These are phyloP conservation scores for Phialophora chinensis DNA, from an alignment of 2,329 filamentous ascomycete genomes.

Conservation along the genomic window DNA sequence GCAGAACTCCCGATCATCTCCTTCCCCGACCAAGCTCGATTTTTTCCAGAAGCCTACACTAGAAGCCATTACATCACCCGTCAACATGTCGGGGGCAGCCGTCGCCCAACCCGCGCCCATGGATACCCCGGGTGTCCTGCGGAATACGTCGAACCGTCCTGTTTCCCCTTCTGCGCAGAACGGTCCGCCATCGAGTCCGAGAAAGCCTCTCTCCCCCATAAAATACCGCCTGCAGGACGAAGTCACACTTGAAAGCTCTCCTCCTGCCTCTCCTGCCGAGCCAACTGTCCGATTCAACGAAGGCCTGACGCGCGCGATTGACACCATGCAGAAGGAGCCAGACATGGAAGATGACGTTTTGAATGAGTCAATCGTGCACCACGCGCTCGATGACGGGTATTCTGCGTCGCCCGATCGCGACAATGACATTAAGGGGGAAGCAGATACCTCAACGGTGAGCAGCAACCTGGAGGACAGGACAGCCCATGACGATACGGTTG, in stretches of 20 bases:
- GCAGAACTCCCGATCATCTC: constrained; percentile 48
- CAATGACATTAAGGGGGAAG: constrained; percentile 22
- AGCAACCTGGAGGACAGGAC: constrained; percentile 41
- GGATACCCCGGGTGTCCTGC: constrained; percentile 40
- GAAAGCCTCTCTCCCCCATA: constrained; percentile 39
- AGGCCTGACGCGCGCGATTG: constrained; percentile 38
- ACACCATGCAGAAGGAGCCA: constrained; percentile 48
- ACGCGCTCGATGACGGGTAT: constrained; percentile 24
- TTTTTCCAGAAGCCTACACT: constrained; percentile 32
- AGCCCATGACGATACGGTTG: constrained; percentile 47
- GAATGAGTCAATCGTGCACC: constrained; percentile 36
- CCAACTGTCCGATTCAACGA: constrained; percentile 42
- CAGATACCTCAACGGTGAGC: constrained; percentile 38
- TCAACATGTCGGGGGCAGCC: constrained; percentile 23
- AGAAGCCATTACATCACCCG: constrained; percentile 29
- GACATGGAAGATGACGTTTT: constrained; percentile 39
- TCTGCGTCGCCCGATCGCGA: constrained; percentile 28
- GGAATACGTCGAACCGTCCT: constrained; percentile 36
- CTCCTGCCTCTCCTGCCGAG: constrained; percentile 39
- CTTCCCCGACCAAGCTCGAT: constrained; percentile 43
- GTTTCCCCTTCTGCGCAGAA: constrained; percentile 23
- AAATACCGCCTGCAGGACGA: constrained; percentile 40
- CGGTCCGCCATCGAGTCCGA: constrained; percentile 34
- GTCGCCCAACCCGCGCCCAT: constrained; percentile 33
- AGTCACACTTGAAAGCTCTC: constrained; percentile 30